A percentile compares a stretch with the other conserved stretches of the same genome.
Evolutionary conservation across 306 rosid species (phyloP).

Genomic region (Cyclanthera cordifolia): DNA sequence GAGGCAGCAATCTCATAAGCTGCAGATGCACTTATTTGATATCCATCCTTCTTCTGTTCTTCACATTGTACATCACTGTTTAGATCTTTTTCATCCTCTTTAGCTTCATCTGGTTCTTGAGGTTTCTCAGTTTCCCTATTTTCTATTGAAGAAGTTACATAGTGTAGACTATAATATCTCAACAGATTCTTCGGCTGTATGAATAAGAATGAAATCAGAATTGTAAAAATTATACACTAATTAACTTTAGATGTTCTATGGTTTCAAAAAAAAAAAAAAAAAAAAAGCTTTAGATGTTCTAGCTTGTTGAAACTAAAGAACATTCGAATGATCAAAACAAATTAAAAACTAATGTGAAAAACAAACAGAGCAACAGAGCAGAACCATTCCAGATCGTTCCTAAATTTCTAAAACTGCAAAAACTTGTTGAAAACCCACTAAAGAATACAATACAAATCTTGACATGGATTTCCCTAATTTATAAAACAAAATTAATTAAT

Average conservation of each 20-base stretch:
- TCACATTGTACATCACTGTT: conserved; percentile 23
- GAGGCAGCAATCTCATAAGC: conserved; percentile 80
- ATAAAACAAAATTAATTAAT: not conserved
- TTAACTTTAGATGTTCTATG: not conserved
- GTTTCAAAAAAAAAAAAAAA: no score
- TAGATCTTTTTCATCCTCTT: conserved; percentile 25
- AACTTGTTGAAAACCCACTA: not conserved
- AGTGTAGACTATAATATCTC: conserved; percentile 40
- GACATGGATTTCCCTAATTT: not conserved
- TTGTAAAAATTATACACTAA: not conserved
- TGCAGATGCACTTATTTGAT: conserved; percentile 43
- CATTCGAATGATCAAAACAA: not conserved
- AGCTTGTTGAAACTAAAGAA: not conserved
- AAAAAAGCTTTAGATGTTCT: not conserved
- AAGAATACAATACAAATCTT: no score
- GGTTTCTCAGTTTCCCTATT: conserved; percentile 51
- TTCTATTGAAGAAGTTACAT: conserved; percentile 62
- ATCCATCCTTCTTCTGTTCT: conserved; percentile 28
- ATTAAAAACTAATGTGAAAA: not conserved
- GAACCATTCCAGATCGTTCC: not conserved
- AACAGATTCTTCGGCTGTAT: conserved; percentile 70
- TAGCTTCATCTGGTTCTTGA: conserved; percentile 21
- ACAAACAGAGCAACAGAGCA: not conserved
- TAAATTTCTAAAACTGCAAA: not conserved
- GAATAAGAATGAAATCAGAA: conserved; percentile 6